phyloP scores from a whole-genome alignment of 139 green algal genomes.

The Yamagishiella unicocca region DNA sequence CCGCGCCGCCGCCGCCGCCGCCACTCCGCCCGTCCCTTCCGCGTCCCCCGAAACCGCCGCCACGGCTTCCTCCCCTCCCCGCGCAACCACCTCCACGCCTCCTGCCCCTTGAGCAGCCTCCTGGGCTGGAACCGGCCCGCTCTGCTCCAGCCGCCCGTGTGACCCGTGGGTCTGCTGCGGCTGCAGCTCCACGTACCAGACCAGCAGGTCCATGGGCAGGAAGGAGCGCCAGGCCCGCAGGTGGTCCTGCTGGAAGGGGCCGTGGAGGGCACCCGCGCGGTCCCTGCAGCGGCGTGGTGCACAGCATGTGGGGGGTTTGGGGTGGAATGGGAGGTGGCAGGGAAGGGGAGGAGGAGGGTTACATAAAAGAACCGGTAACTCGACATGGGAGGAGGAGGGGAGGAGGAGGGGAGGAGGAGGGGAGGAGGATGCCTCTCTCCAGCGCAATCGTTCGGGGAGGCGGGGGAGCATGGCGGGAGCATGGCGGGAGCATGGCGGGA shows the following conservation, averaged over 20 bases:
- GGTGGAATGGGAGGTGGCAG: background rate
- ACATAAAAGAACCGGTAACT: too few species aligned
- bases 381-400: too few species aligned
- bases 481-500: too few species aligned
- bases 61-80: background rate
- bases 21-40: background rate
- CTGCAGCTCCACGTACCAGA: conserved; percentile 50
- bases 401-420: too few species aligned
- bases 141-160: background rate
- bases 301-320: too few species aligned
- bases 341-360: background rate
- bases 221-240: conserved; percentile 62
- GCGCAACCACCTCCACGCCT: background rate
- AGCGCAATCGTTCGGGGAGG: too few species aligned
- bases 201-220: conserved; percentile 71
- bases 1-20: background rate
- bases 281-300: too few species aligned
- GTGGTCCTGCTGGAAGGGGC: conserved; percentile 62
- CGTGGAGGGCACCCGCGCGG: conserved; percentile 52
- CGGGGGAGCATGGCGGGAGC: too few species aligned
- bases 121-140: background rate
- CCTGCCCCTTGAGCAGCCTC: background rate
- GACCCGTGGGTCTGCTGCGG: background rate
- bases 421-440: too few species aligned
- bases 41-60: background rate